phyloP scores from a whole-genome alignment of 768 basidiomycete genomes.

The Daedaleopsis sinensis region DNA sequence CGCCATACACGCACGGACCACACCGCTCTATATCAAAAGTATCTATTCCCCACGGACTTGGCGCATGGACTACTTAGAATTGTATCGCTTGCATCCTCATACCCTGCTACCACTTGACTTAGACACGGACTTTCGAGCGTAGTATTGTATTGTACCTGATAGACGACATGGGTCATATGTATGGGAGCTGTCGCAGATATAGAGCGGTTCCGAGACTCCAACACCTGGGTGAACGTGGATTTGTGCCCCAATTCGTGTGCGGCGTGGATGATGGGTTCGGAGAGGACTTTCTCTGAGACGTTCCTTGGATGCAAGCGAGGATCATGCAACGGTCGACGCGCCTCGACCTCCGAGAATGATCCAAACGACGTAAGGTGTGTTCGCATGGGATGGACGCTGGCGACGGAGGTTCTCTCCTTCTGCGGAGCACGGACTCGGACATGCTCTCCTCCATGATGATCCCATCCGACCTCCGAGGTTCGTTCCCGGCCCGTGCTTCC shows the following conservation, averaged over 20 bases:
- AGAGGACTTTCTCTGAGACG: constrained; percentile 3
- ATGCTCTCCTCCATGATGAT: no score
- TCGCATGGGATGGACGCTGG: constrained; percentile 3
- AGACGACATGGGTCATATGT: not conserved
- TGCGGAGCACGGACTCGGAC: not conserved
- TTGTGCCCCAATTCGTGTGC: constrained; percentile 1
- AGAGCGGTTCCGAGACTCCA: constrained; percentile 14
- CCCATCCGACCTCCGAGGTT: not conserved
- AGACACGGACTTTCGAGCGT: constrained; percentile 1
- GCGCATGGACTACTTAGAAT: constrained; percentile 5
- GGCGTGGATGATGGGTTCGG: not conserved
- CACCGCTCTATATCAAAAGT: constrained; percentile 5
- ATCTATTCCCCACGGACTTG: not conserved
- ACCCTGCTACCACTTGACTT: not conserved
- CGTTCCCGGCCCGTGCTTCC: not conserved
- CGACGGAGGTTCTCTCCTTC: not conserved
- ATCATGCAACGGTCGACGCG: constrained; percentile 16
- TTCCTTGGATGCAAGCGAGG: constrained; percentile 15
- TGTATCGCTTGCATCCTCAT: not conserved
- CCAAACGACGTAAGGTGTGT: constrained; percentile 9
- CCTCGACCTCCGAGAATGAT: constrained; percentile 23
- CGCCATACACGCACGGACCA: not conserved
- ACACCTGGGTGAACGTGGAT: not conserved
- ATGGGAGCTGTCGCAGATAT: constrained; percentile 9
- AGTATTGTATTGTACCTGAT: not conserved